Evolutionary conservation across 2,329 filamentous ascomycete genomes (phyloP).

Genomic region (Talaromyces piceae): DNA sequence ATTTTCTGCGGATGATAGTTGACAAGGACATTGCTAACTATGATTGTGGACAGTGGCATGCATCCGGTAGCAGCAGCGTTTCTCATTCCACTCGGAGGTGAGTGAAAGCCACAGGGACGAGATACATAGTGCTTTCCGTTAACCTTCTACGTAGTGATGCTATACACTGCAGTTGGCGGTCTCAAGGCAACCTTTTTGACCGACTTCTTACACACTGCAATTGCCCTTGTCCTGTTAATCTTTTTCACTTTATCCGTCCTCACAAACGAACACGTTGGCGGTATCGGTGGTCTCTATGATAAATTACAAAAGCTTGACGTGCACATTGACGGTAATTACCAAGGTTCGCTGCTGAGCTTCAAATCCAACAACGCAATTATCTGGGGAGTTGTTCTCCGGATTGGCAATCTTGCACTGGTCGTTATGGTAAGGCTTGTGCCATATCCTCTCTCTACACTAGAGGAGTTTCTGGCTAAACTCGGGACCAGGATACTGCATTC

Average conservation of each 20-base stretch:
- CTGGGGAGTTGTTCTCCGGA: conserved; percentile 7
- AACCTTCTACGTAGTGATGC: too few relatives aligned
- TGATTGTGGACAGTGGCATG: too few relatives aligned
- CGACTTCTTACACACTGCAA: conserved; percentile 7
- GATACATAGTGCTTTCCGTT: too few relatives aligned
- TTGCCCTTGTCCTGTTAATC: conserved; percentile 4
- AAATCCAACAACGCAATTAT: conserved; percentile 11
- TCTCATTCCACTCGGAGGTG: conserved; percentile 7
- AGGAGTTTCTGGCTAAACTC: conserved; percentile 11
- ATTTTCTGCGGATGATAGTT: too few relatives aligned
- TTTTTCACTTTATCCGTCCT: conserved; percentile 8
- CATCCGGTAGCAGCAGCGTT: conserved; percentile 8
- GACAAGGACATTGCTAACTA: too few relatives aligned
- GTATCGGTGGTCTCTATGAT: conserved; percentile 8
- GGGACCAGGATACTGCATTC: too few relatives aligned
- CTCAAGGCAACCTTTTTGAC: conserved; percentile 10
- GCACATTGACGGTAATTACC: conserved; percentile 10
- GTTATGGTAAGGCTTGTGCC: too few relatives aligned
- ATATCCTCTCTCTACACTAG: too few relatives aligned
- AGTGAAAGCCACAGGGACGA: too few relatives aligned
- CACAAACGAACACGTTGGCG: conserved; percentile 7
- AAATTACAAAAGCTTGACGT: conserved; percentile 4
- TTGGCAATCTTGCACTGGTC: conserved; percentile 10
- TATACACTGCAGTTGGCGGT: conserved; percentile 7
- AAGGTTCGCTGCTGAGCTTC: conserved; percentile 5